A percentile compares a stretch with the other conserved stretches of the same genome.
Evolutionary conservation across 805 yeast species (phyloP).

Genomic region (Wickerhamomyces bisporus): DNA sequence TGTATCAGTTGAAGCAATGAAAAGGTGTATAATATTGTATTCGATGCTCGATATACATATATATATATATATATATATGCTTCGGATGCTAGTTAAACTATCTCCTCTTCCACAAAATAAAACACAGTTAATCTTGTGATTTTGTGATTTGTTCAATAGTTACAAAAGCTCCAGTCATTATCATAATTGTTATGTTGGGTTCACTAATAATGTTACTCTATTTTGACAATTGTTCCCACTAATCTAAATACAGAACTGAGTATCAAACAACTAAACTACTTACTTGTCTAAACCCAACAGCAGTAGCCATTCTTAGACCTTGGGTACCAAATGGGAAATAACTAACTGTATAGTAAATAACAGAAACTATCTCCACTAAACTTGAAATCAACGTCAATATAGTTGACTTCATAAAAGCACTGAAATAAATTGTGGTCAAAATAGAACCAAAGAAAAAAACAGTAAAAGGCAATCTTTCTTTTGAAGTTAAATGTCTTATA

Average conservation of each 20-base stretch:
- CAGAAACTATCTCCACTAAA: conserved; percentile 73
- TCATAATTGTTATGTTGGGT: neutral
- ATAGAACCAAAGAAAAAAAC: conserved; percentile 77
- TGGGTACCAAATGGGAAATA: conserved; percentile 96
- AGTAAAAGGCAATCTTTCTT: conserved; percentile 76
- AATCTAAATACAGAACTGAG: no score
- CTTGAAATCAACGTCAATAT: conserved; percentile 73
- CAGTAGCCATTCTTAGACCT: conserved; percentile 52
- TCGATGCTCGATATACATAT: no score
- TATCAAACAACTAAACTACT: conserved; percentile 12
- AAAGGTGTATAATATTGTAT: no score
- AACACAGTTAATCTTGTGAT: no score
- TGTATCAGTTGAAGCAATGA: no score
- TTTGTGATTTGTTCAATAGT: no score
- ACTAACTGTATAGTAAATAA: conserved; percentile 84
- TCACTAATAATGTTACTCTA: no score
- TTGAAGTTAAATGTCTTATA: conserved; percentile 64
- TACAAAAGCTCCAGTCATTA: no score
- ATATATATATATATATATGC: no score
- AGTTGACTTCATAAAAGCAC: conserved; percentile 63
- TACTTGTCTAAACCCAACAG: conserved; percentile 49
- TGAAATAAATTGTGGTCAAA: conserved; percentile 69
- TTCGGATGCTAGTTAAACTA: no score
- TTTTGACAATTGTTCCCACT: no score
- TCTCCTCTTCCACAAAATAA: no score